Conservation (phyloP, 805 yeast species). For the Kodamaea leandrae region DNA sequence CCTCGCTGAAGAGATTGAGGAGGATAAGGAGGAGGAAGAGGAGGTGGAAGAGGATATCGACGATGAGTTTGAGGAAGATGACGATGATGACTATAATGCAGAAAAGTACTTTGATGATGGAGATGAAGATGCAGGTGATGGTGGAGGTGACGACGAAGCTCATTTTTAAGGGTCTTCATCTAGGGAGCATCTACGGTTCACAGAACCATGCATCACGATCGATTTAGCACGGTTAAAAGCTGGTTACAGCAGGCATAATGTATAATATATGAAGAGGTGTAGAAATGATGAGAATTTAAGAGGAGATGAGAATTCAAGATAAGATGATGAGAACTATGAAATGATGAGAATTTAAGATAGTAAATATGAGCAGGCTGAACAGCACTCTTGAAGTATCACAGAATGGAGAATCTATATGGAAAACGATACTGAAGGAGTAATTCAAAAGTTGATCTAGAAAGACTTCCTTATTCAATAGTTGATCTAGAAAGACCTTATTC, state of each 20-base stretch:
- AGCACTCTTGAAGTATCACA: too few relatives aligned
- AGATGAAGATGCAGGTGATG: constrained; percentile 61
- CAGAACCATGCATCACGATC: too few relatives aligned
- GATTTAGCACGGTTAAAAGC: not conserved
- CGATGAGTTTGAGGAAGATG: constrained; percentile 70
- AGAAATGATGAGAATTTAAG: not conserved
- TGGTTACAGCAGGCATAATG: not conserved
- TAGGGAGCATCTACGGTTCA: not conserved
- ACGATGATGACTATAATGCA: constrained; percentile 70
- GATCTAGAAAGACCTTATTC: too few relatives aligned
- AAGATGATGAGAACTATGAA: too few relatives aligned
- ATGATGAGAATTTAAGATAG: too few relatives aligned
- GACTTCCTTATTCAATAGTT: too few relatives aligned
- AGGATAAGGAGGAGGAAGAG: constrained; percentile 41
- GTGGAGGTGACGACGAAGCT: constrained; percentile 67
- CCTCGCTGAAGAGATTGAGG: constrained; percentile 44
- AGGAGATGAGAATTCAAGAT: too few relatives aligned
- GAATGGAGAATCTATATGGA: too few relatives aligned
- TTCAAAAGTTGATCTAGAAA: too few relatives aligned
- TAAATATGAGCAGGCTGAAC: too few relatives aligned
- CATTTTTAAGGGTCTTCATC: constrained; percentile 45
- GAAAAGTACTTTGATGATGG: constrained; percentile 76
- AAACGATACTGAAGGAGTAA: too few relatives aligned
- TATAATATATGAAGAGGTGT: not conserved
- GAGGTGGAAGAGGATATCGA: constrained; percentile 54